Conservation (phyloP, 768 basidiomycete species). For the Phanerodontia chrysosporium region DNA sequence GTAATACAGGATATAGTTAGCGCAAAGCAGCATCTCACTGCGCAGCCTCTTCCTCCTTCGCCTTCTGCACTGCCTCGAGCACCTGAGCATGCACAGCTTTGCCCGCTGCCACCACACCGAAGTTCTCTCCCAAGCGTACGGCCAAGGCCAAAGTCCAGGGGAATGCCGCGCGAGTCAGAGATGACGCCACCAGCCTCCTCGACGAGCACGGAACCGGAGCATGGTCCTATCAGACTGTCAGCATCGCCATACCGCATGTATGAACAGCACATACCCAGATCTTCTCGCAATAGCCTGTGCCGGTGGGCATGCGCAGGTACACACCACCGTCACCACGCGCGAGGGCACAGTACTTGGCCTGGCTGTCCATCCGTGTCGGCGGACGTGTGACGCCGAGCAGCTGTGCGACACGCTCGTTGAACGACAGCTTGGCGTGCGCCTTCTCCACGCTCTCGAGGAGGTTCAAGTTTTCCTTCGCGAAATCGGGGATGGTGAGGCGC, state of each 20-base stretch:
- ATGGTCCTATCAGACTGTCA: slow-evolving; percentile 60
- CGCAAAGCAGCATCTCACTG: not conserved
- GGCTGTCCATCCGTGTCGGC: slow-evolving; percentile 88
- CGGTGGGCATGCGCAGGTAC: slow-evolving; percentile 78
- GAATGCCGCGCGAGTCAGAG: slow-evolving; percentile 73
- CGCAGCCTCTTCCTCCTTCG: slow-evolving; percentile 31
- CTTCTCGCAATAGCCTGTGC: slow-evolving; percentile 81
- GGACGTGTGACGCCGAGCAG: slow-evolving; percentile 60
- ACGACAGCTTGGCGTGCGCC: slow-evolving; percentile 85
- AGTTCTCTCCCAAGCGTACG: slow-evolving; percentile 82
- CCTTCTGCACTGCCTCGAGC: slow-evolving; percentile 69
- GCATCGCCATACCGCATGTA: not conserved
- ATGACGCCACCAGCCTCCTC: slow-evolving; percentile 89
- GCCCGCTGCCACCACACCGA: slow-evolving; percentile 81
- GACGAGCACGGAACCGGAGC: slow-evolving; percentile 84
- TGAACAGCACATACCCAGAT: slow-evolving; percentile 69
- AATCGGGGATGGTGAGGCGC: slow-evolving; percentile 49
- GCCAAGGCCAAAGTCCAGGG: slow-evolving; percentile 83
- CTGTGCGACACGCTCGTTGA: slow-evolving; percentile 69
- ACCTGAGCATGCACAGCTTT: slow-evolving; percentile 66
- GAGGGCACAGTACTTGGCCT: slow-evolving; percentile 90
- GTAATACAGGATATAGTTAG: too few species aligned
- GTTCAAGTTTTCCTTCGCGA: slow-evolving; percentile 45
- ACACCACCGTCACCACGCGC: slow-evolving; percentile 81
- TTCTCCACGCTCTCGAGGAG: slow-evolving; percentile 93